Conservation (phyloP, 2,329 filamentous ascomycete genomes). For the Cytospora chrysosperma region DNA sequence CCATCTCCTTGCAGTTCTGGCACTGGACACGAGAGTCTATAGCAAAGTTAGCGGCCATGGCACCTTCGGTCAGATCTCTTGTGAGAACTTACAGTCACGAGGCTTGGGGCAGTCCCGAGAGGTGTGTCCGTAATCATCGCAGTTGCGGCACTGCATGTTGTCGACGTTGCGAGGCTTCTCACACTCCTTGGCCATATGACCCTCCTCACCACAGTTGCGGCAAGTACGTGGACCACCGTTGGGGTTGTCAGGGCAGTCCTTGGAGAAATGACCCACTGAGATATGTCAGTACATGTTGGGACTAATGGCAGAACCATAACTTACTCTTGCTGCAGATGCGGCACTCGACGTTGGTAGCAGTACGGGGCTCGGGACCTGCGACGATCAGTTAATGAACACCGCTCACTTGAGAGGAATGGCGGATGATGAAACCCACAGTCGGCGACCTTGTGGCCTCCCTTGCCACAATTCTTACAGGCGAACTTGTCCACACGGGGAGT, state of each 20-base stretch:
- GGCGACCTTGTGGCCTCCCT: conserved; percentile 49
- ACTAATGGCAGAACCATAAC: conserved; percentile 26
- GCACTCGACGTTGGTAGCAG: conserved; percentile 62
- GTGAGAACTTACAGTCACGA: conserved; percentile 45
- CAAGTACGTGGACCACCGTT: conserved; percentile 54
- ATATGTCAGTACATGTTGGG: background rate
- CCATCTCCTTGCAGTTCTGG: conserved; percentile 53
- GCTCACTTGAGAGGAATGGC: background rate
- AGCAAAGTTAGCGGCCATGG: conserved; percentile 1
- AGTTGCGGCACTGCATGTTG: conserved; percentile 50
- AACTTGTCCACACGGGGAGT: conserved; percentile 62
- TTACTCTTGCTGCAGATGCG: conserved; percentile 63
- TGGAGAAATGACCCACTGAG: conserved; percentile 59
- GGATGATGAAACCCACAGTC: conserved; percentile 45
- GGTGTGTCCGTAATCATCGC: conserved; percentile 50
- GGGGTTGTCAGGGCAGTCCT: conserved; percentile 58
- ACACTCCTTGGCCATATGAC: conserved; percentile 64
- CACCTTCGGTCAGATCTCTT: background rate
- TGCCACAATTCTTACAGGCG: conserved; percentile 67
- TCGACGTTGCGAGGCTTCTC: conserved; percentile 45
- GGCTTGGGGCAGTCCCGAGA: conserved; percentile 55
- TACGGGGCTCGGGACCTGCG: conserved; percentile 54
- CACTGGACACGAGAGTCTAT: conserved; percentile 56
- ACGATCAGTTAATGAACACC: conserved; percentile 27
- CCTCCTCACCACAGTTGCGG: conserved; percentile 58